These are phyloP conservation scores for Hibiscus mutabilis DNA, from an alignment of 345 rosid genomes.

Conservation along the genomic window DNA sequence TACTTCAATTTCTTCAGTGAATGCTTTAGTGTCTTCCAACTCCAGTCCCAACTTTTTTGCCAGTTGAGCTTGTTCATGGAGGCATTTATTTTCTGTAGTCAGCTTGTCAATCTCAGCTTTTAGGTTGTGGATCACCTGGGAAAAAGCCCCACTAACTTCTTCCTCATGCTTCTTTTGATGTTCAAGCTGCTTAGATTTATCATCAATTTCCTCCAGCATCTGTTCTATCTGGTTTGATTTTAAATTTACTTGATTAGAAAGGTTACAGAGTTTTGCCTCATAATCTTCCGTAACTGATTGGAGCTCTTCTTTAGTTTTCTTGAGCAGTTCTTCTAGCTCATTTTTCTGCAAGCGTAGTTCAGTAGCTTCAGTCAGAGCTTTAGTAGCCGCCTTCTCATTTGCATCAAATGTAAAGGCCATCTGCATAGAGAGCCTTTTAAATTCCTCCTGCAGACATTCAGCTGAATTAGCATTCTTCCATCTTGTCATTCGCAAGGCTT, in stretches of 20 bases:
- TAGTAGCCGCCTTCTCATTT: slow-evolving; percentile 75
- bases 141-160: slow-evolving; percentile 30
- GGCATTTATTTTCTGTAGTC: slow-evolving; percentile 20
- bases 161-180: slow-evolving; percentile 44
- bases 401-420: slow-evolving; percentile 75
- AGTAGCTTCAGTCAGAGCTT: slow-evolving; percentile 65
- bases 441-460: slow-evolving; percentile 75
- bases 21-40: slow-evolving; percentile 35
- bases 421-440: slow-evolving; percentile 61
- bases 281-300: slow-evolving; percentile 34
- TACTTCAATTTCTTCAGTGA: slow-evolving; percentile 34
- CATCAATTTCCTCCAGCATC: slow-evolving; percentile 38
- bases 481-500: slow-evolving; percentile 54
- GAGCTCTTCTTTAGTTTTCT: slow-evolving; percentile 48
- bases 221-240: slow-evolving; percentile 41
- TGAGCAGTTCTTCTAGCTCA: slow-evolving; percentile 56
- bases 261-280: slow-evolving; percentile 39
- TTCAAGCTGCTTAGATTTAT: slow-evolving; percentile 44
- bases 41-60: slow-evolving; percentile 33
- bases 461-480: slow-evolving; percentile 72
- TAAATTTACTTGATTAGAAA: slow-evolving; percentile 36
- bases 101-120: slow-evolving; percentile 40
- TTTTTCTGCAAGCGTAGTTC: slow-evolving; percentile 53
- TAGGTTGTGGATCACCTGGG: slow-evolving; percentile 32
- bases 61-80: slow-evolving; percentile 29